Base-by-base conservation (phyloP, 1,139 yeast species). In the Candida pseudoviswanathii region DNA sequence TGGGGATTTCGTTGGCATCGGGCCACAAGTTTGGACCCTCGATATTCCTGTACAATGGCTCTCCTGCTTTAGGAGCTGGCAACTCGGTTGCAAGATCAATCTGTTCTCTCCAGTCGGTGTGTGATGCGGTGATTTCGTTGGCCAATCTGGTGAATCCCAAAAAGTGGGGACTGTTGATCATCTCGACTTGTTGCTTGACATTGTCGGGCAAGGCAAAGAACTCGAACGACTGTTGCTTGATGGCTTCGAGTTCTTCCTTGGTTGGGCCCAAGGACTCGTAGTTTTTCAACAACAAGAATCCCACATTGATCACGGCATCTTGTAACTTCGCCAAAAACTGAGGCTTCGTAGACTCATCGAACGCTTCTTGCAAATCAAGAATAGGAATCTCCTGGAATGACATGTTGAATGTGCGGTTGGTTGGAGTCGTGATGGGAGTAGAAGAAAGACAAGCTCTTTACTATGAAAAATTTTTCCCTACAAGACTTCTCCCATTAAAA, bases 21-120 rank as follows among this genome's bases (percentile, higher is more conserved):
- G 88, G 85, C 84, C 85, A 85, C 50, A 77, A 64, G 56, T 83
- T 83, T 9, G 90, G 89, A 0, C 90, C 90, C 54, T 81, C 84
- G 47, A 85, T 71, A 54, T 82, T 80, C 49, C 71, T 66, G 68
- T 84, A 85, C 16, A 80, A 56, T 0, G 85, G 86, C 25, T 73
- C 79, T 10, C 64, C 74, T 21, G 66, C 55, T 2, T 58, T 61
- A 0, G 85, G 84, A 4, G 77, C 72, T 1, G 81, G 80, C 25
- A 80, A 66, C 49, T 83, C 86, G 1, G 86, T 82, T 2, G 84
- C 89, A 54, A 85, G 70, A 59, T 85, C 90, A 53, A 81, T 81
- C 65, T 84, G 89, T 58, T 84, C 89, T 54, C 90, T 70, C 80
- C 86, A 77, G 58, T 85, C 90, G 6, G 81, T 75, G 36, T 73